These are phyloP conservation scores for Gaeumannomyces tritici DNA, from an alignment of 2,329 filamentous ascomycete species.

Conservation along the genomic window DNA sequence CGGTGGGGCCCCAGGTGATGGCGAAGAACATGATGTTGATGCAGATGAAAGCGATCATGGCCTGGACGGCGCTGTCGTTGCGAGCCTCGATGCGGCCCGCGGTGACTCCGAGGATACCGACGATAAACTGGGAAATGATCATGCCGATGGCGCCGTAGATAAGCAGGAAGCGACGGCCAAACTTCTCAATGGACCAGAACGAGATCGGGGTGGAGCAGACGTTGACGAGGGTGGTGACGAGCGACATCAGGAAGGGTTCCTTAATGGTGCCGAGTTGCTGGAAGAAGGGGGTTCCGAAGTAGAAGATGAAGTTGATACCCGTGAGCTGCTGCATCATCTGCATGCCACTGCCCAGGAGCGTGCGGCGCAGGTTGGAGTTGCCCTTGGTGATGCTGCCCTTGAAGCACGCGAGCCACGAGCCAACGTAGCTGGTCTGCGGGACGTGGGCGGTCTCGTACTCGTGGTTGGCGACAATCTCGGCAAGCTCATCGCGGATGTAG, in stretches of 20 bases:
- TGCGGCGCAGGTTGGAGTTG: constrained; percentile 61
- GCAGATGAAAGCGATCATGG: constrained; percentile 80
- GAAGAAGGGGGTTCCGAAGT: constrained; percentile 80
- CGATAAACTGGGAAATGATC: constrained; percentile 79
- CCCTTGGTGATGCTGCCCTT: constrained; percentile 50
- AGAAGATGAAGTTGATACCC: constrained; percentile 90
- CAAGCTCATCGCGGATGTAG: constrained; percentile 68
- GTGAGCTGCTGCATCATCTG: constrained; percentile 80
- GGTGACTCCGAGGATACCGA: constrained; percentile 64
- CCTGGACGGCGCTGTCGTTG: constrained; percentile 49
- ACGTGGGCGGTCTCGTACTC: constrained; percentile 70
- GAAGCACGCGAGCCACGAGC: constrained; percentile 61
- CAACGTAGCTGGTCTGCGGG: constrained; percentile 54
- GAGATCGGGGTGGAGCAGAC: constrained; percentile 77
- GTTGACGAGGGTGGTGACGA: constrained; percentile 84
- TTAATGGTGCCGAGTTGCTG: constrained; percentile 63
- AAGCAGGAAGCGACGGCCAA: constrained; percentile 73
- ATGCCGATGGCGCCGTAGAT: constrained; percentile 73
- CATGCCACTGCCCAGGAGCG: constrained; percentile 60
- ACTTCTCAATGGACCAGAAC: constrained; percentile 75
- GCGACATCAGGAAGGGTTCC: constrained; percentile 73
- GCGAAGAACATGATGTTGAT: constrained; percentile 94
- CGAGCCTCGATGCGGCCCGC: constrained; percentile 41
- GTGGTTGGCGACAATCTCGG: constrained; percentile 83
- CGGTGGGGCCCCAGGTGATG: constrained; percentile 75